Conservation (phyloP, 768 basidiomycete species). For the Pisolithus orientalis region DNA sequence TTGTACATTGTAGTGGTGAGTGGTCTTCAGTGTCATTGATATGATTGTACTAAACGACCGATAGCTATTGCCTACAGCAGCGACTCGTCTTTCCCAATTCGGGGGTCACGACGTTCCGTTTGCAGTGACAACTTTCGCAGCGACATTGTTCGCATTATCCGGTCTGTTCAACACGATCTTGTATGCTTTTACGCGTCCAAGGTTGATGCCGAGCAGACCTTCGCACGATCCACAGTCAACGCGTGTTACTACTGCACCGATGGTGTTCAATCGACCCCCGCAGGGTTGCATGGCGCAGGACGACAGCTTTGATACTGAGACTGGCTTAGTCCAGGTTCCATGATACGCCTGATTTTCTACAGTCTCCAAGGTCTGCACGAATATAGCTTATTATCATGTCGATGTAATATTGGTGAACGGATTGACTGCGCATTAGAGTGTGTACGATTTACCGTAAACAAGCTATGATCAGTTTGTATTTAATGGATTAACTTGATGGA, state of each 20-base stretch:
- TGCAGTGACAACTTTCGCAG: slow-evolving; percentile 33
- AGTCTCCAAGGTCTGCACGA: no score
- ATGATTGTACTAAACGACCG: background rate
- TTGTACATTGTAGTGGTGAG: slow-evolving; percentile 35
- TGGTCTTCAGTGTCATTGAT: background rate
- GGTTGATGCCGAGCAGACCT: slow-evolving; percentile 24
- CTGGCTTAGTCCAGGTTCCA: no score
- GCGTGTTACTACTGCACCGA: background rate
- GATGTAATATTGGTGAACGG: no score
- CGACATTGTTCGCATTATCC: slow-evolving; percentile 36
- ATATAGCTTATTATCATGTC: no score
- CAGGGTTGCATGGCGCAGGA: background rate
- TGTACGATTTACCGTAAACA: no score
- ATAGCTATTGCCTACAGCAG: slow-evolving; percentile 34
- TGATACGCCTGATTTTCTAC: no score
- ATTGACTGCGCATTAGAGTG: no score
- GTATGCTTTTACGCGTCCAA: slow-evolving; percentile 32
- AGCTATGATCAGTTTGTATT: no score
- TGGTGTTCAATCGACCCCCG: background rate
- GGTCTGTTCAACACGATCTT: slow-evolving; percentile 42
- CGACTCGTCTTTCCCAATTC: slow-evolving; percentile 35
- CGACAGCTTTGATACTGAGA: background rate
- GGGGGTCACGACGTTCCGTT: slow-evolving; percentile 25
- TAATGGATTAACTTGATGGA: no score
- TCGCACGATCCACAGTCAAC: background rate